Evolutionary conservation across 495 filamentous ascomycete species (phyloP).

Genomic region (Penicillium tannophilum): DNA sequence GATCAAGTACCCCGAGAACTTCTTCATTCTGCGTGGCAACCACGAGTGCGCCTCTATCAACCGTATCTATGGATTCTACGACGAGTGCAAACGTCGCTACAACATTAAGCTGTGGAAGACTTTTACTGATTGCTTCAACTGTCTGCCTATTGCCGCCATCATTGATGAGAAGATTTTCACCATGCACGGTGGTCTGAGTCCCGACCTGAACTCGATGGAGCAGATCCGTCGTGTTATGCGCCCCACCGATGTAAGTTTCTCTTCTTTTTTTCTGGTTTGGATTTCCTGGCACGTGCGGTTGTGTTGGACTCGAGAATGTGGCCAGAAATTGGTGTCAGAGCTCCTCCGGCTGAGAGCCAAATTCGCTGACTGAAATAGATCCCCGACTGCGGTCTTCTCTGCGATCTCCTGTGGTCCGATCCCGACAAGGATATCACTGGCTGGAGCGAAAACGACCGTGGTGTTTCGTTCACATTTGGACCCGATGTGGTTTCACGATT

Average conservation of each 20-base stretch:
- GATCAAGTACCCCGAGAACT: slow-evolving; percentile 99
- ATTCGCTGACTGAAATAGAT: slow-evolving; percentile 71
- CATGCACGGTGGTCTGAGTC: slow-evolving; percentile 98
- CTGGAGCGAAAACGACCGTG: slow-evolving; percentile 98
- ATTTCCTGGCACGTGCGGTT: slow-evolving; percentile 9
- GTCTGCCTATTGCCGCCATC: slow-evolving; percentile 97
- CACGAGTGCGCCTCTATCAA: slow-evolving; percentile 99
- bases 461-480: slow-evolving; percentile 98
- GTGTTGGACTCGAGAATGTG: slow-evolving; percentile 13
- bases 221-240: slow-evolving; percentile 99
- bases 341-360: slow-evolving; percentile 42
- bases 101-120: slow-evolving; percentile 99
- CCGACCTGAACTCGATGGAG: slow-evolving; percentile 99
- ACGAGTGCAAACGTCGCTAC: slow-evolving; percentile 98
- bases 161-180: slow-evolving; percentile 99
- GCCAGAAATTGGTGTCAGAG: slow-evolving; percentile 33
- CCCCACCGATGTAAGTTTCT: slow-evolving; percentile 86
- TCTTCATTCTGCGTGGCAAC: slow-evolving; percentile 98
- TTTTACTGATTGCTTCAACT: slow-evolving; percentile 99
- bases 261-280: slow-evolving; percentile 11
- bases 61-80: slow-evolving; percentile 99
- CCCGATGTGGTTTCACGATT: slow-evolving; percentile 99
- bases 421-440: slow-evolving; percentile 99
- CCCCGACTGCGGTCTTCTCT: slow-evolving; percentile 95
- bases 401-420: slow-evolving; percentile 97